These are phyloP conservation scores for Fusarium cyanostomum DNA, from an alignment of 2,329 filamentous ascomycete species.

Conservation along the genomic window DNA sequence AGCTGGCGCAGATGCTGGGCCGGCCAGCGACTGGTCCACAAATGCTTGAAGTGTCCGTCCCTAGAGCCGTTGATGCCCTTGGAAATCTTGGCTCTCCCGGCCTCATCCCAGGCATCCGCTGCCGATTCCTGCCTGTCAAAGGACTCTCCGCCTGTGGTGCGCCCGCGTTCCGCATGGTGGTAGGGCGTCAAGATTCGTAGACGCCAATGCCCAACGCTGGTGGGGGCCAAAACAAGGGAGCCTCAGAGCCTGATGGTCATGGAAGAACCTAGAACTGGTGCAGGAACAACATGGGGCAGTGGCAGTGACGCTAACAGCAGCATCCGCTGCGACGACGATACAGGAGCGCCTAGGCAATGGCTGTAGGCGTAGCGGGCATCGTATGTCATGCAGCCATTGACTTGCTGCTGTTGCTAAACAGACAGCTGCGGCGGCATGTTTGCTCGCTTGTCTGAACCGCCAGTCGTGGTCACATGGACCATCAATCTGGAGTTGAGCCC, in stretches of 20 bases:
- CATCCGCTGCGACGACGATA: slow-evolving; percentile 16
- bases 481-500: slow-evolving; percentile 33
- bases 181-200: slow-evolving; percentile 35
- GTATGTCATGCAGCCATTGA: slow-evolving; percentile 39
- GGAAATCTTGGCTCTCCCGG: slow-evolving; percentile 26
- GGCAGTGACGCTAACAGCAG: slow-evolving; percentile 17
- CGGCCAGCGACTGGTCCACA: slow-evolving; percentile 26
- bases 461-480: slow-evolving; percentile 39
- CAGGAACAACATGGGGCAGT: slow-evolving; percentile 8
- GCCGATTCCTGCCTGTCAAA: slow-evolving; percentile 27
- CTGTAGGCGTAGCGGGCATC: slow-evolving; percentile 17
- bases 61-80: slow-evolving; percentile 23
- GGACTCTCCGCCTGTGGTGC: slow-evolving; percentile 12
- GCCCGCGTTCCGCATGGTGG: slow-evolving; percentile 12
- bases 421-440: slow-evolving; percentile 28
- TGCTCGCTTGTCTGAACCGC: slow-evolving; percentile 30
- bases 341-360: slow-evolving; percentile 9
- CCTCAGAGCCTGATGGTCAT: slow-evolving; percentile 27
- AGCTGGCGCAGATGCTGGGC: slow-evolving; percentile 34
- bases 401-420: slow-evolving; percentile 25
- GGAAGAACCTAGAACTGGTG: slow-evolving; percentile 34
- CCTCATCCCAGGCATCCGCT: slow-evolving; percentile 27
- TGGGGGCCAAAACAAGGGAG: slow-evolving; percentile 33
- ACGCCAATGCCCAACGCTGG: slow-evolving; percentile 35
- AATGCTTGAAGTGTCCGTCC: slow-evolving; percentile 15